Percentiles rank a stretch among this genome's conserved stretches.
These are phyloP conservation scores for Phytophthora sansomeana DNA, from an alignment of 352 stramenopile genomes.

Conservation along the genomic window DNA sequence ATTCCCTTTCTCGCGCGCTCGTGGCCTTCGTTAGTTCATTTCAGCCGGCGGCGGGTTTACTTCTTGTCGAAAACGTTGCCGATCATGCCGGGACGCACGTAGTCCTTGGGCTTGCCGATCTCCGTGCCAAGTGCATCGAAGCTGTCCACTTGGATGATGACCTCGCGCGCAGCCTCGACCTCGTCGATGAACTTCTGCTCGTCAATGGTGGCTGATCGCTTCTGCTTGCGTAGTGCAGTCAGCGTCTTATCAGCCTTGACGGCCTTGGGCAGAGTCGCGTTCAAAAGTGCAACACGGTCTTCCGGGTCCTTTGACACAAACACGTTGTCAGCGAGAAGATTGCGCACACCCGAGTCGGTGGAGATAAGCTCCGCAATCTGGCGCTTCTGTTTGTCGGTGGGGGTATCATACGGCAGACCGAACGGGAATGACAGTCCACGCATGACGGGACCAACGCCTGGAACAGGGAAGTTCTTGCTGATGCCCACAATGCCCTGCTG, in stretches of 20 bases:
- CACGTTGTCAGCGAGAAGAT: slow-evolving; percentile 73
- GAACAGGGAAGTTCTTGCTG: slow-evolving; percentile 97
- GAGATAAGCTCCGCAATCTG: slow-evolving; percentile 79
- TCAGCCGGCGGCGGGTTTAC: slow-evolving; percentile 21
- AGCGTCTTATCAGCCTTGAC: slow-evolving; percentile 95
- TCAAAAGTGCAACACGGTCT: slow-evolving; percentile 78
- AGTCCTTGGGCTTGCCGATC: slow-evolving; percentile 81
- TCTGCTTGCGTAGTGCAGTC: slow-evolving; percentile 93
- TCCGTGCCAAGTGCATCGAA: slow-evolving; percentile 92
- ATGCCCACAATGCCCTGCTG: slow-evolving; percentile 96
- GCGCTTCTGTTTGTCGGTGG: slow-evolving; percentile 88
- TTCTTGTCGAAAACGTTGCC: slow-evolving; percentile 58
- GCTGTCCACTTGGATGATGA: slow-evolving; percentile 97
- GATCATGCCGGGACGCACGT: slow-evolving; percentile 90
- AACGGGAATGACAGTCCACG: slow-evolving; percentile 96
- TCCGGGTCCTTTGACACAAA: slow-evolving; percentile 77
- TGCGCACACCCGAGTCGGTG: slow-evolving; percentile 75
- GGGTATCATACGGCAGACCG: slow-evolving; percentile 92
- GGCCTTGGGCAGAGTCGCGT: slow-evolving; percentile 81
- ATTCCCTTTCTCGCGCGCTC: slow-evolving; percentile 5
- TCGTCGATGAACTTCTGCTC: slow-evolving; percentile 96
- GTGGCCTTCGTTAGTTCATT: slow-evolving; percentile 12
- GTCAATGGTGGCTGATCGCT: slow-evolving; percentile 92
- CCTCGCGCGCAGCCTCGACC: slow-evolving; percentile 95
- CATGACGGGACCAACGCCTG: slow-evolving; percentile 94